Evolutionary conservation across 768 basidiomycete species (phyloP).

Genomic region (Astraeus odoratus): DNA sequence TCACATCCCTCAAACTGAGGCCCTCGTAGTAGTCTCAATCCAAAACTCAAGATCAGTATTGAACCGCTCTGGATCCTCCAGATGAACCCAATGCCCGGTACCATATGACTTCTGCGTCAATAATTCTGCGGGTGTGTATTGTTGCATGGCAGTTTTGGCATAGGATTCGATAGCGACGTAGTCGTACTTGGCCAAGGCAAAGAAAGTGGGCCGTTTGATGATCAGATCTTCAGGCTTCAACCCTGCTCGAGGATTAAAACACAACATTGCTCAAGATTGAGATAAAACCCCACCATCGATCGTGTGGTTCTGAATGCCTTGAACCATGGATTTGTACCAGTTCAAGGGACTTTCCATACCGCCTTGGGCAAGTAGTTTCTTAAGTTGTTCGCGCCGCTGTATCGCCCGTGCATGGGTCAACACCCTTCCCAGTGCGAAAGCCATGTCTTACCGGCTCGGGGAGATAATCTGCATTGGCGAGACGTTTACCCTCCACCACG

Average conservation of each 20-base stretch:
- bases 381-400: conserved; percentile 25
- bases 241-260: conserved; percentile 8
- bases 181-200: conserved; percentile 31
- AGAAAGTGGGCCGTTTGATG: conserved; percentile 32
- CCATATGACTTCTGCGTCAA: conserved; percentile 29
- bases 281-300: conserved; percentile 20
- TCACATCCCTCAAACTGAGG: too few relatives aligned
- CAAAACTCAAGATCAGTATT: conserved; percentile 32
- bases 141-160: conserved; percentile 17
- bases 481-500: conserved; percentile 16
- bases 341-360: conserved; percentile 30
- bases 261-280: not conserved
- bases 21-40: conserved; percentile 10
- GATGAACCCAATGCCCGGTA: conserved; percentile 32
- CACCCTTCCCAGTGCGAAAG: not conserved
- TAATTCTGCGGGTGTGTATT: conserved; percentile 16
- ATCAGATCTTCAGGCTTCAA: conserved; percentile 18
- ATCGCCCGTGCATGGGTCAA: not conserved
- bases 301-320: conserved; percentile 23
- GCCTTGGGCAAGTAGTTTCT: conserved; percentile 20
- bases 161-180: conserved; percentile 24
- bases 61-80: conserved; percentile 29
- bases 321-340: conserved; percentile 31
- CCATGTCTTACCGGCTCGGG: conserved; percentile 23
- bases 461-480: conserved; percentile 25